Conservation (phyloP, 2,329 filamentous ascomycete species). For the Monilinia laxa region DNA sequence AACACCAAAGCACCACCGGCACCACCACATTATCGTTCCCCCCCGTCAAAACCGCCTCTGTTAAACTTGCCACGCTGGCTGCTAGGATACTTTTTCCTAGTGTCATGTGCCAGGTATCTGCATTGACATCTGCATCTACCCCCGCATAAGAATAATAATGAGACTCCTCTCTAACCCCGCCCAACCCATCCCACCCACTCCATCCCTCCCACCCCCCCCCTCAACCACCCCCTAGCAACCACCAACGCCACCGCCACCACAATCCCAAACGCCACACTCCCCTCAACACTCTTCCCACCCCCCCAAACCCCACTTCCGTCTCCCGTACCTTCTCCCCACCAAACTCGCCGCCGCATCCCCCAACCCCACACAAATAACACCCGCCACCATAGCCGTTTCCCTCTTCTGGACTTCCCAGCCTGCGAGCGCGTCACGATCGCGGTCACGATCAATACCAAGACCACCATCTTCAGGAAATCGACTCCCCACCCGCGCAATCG, state of each 20-base stretch:
- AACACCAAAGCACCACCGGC: slow-evolving; percentile 86
- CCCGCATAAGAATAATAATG: neutral
- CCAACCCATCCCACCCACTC: neutral
- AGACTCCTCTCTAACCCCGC: neutral
- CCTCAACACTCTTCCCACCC: slow-evolving; percentile 92
- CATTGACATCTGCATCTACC: neutral
- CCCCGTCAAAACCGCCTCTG: slow-evolving; percentile 91
- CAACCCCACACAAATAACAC: slow-evolving; percentile 91
- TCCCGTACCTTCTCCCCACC: slow-evolving; percentile 77
- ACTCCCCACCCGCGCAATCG: neutral
- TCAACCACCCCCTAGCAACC: slow-evolving; percentile 70
- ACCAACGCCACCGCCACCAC: slow-evolving; percentile 77
- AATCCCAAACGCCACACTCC: slow-evolving; percentile 73
- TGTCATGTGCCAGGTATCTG: neutral
- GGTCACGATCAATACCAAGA: too few relatives aligned
- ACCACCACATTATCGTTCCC: slow-evolving; percentile 92
- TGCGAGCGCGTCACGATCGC: slow-evolving; percentile 52
- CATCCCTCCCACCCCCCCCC: slow-evolving; percentile 69
- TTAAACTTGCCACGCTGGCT: slow-evolving; percentile 79
- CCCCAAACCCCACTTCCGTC: slow-evolving; percentile 93
- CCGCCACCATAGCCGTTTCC: slow-evolving; percentile 87
- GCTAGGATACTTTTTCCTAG: slow-evolving; percentile 66
- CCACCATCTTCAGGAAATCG: neutral
- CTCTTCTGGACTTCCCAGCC: slow-evolving; percentile 75
- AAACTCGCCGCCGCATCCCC: slow-evolving; percentile 92